Evolutionary conservation across 306 rosid species (phyloP).

Genomic region (Malus fusca): DNA sequence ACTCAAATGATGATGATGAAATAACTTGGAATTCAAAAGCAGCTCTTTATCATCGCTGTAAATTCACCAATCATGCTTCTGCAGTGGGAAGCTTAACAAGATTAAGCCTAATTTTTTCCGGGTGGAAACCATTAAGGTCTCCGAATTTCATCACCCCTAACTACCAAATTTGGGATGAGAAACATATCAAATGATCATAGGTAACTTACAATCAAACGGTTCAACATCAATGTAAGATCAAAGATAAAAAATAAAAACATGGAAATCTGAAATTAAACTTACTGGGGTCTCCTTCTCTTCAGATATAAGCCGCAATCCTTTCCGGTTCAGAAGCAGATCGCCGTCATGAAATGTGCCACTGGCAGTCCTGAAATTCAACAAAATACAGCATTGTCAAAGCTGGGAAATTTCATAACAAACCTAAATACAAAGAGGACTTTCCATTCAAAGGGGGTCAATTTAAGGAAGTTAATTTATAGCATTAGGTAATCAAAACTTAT

Average conservation of each 20-base stretch:
- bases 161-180: not conserved
- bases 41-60: not conserved
- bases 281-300: constrained; percentile 67
- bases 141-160: not conserved
- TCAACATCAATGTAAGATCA: not conserved
- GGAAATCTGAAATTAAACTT: constrained; percentile 5
- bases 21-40: not conserved
- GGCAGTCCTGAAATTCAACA: constrained; percentile 27
- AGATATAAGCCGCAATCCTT: constrained; percentile 58
- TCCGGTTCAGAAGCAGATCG: constrained; percentile 72
- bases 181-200: not conserved
- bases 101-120: not conserved
- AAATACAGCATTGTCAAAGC: not conserved
- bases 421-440: not conserved
- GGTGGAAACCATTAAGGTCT: not conserved
- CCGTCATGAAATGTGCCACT: constrained; percentile 91
- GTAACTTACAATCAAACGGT: not conserved
- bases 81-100: not conserved
- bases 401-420: not conserved
- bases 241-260: not conserved
- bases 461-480: constrained; percentile 1
- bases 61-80: not conserved
- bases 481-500: not conserved
- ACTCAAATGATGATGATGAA: not conserved
- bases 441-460: not conserved